A percentile compares a stretch with the other conserved stretches of the same genome.
phyloP scores from a whole-genome alignment of 1,139 yeast species.

The Hyphopichia pseudoburtonii region DNA sequence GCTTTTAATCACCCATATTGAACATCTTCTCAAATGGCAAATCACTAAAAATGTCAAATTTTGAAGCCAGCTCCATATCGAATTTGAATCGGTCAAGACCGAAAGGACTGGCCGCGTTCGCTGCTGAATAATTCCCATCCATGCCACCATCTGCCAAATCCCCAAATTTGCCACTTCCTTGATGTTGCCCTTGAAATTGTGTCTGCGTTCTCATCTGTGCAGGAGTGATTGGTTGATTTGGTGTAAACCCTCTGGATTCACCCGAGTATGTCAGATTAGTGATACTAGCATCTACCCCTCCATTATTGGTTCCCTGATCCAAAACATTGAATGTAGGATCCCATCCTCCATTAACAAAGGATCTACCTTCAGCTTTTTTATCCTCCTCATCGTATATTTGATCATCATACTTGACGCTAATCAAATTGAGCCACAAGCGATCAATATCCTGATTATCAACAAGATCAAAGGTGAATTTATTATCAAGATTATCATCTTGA shows the following conservation, averaged over 20 bases:
- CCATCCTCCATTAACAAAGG: no score
- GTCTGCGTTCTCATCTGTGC: neutral
- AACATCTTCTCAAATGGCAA: constrained; percentile 21
- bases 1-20: constrained; percentile 1
- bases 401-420: constrained; percentile 30
- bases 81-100: constrained; percentile 12
- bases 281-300: no score
- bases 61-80: constrained; percentile 15
- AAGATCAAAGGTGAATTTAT: constrained; percentile 23
- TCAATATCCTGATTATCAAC: constrained; percentile 37
- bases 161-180: neutral
- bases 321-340: no score
- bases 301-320: no score
- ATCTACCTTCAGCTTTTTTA: neutral
- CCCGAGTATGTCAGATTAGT: no score
- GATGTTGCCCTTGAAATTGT: no score
- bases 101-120: neutral
- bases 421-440: constrained; percentile 39
- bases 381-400: neutral
- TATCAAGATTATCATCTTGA: constrained; percentile 5
- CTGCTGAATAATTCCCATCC: neutral
- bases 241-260: no score
- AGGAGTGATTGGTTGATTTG: neutral
- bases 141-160: neutral
- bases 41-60: constrained; percentile 26